Percentiles rank a stretch among this genome's conserved stretches.
These are phyloP conservation scores for Thermoascus crustaceus DNA, from an alignment of 2,329 filamentous ascomycete species.

Conservation along the genomic window DNA sequence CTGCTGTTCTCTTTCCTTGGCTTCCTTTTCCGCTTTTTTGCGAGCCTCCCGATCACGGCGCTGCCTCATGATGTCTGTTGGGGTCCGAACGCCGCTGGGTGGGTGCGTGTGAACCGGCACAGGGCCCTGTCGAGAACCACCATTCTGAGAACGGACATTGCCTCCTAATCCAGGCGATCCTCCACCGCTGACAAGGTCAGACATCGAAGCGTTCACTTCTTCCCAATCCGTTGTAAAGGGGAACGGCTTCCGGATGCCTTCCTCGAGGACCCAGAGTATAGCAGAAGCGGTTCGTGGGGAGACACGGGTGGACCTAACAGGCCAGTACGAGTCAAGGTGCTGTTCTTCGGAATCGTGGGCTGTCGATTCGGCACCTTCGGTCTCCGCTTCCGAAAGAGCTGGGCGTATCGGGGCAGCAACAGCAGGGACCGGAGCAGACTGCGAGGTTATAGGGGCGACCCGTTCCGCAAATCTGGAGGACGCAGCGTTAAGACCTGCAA, in stretches of 20 bases:
- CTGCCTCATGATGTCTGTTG: slow-evolving; percentile 85
- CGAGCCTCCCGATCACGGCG: slow-evolving; percentile 68
- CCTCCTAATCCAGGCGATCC: slow-evolving; percentile 39
- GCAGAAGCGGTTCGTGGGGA: slow-evolving; percentile 80
- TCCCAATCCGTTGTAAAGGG: slow-evolving; percentile 73
- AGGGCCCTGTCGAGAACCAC: slow-evolving; percentile 45
- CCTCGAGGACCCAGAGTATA: slow-evolving; percentile 86
- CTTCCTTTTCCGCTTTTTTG: slow-evolving; percentile 59
- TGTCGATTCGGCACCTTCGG: slow-evolving; percentile 25
- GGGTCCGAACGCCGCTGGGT: slow-evolving; percentile 63
- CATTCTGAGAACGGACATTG: slow-evolving; percentile 51
- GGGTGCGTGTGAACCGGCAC: slow-evolving; percentile 45
- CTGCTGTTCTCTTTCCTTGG: slow-evolving; percentile 46
- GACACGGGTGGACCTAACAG: slow-evolving; percentile 50
- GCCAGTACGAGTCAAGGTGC: slow-evolving; percentile 44
- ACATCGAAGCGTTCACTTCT: slow-evolving; percentile 89
- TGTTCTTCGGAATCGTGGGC: slow-evolving; percentile 21
- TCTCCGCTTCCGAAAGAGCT: slow-evolving; percentile 26
- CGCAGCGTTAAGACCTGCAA: slow-evolving; percentile 21
- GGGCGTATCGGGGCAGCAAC: slow-evolving; percentile 19
- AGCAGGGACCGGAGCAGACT: slow-evolving; percentile 12
- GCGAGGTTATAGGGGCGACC: slow-evolving; percentile 19
- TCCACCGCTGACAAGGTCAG: slow-evolving; percentile 62
- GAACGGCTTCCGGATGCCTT: slow-evolving; percentile 74
- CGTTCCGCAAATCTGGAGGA: slow-evolving; percentile 25